These are phyloP conservation scores for Mycena citricolor DNA, from an alignment of 1,284 basidiomycete genomes.

Conservation along the genomic window DNA sequence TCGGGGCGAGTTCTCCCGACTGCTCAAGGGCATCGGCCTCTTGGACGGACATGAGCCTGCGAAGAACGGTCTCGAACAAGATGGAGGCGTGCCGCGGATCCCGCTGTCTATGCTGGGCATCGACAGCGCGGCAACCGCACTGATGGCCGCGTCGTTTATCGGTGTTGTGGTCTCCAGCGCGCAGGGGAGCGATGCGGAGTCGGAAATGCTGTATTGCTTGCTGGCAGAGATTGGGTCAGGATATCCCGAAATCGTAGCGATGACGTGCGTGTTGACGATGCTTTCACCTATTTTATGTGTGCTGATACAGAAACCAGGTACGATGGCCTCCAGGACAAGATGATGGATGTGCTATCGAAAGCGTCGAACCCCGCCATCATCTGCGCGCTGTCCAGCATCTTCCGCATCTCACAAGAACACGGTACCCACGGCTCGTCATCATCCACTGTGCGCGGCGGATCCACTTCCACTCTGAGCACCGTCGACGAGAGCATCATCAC, in stretches of 20 bases:
- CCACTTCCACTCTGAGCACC: slow-evolving; percentile 64
- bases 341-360: slow-evolving; percentile 74
- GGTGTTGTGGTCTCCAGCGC: slow-evolving; percentile 77
- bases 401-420: slow-evolving; percentile 66
- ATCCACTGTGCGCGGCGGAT: slow-evolving; percentile 39
- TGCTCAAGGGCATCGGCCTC: slow-evolving; percentile 64
- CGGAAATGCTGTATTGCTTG: slow-evolving; percentile 76
- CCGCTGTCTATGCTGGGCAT: slow-evolving; percentile 63
- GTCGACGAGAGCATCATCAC: slow-evolving; percentile 63
- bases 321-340: slow-evolving; percentile 75
- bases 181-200: slow-evolving; percentile 79
- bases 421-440: slow-evolving; percentile 38
- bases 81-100: slow-evolving; percentile 53
- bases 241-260: slow-evolving; percentile 74
- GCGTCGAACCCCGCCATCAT: slow-evolving; percentile 75
- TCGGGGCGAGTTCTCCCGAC: slow-evolving; percentile 49
- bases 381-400: slow-evolving; percentile 70
- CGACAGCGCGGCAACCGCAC: slow-evolving; percentile 63
- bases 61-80: slow-evolving; percentile 42
- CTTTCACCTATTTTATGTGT: slow-evolving; percentile 7
- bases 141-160: slow-evolving; percentile 75
- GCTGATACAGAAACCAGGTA: slow-evolving; percentile 63
- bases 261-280: slow-evolving; percentile 57
- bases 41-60: slow-evolving; percentile 48
- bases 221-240: slow-evolving; percentile 72